Conservation (phyloP, 169 alveolate genomes). For the Toxoplasma gondii region DNA sequence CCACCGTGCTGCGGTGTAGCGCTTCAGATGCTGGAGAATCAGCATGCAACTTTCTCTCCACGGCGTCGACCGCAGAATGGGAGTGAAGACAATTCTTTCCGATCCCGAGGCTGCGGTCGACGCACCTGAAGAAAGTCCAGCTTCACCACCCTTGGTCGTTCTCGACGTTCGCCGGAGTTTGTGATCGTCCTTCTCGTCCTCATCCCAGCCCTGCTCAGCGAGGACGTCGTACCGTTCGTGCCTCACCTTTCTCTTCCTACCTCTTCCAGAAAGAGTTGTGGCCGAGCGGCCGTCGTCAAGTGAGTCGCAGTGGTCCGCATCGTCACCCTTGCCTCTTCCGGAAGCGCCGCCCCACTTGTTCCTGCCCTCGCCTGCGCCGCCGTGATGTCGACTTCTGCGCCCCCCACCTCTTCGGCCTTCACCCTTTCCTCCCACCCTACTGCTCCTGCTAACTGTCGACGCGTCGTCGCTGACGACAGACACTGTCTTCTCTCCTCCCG, state of each 20-base stretch:
- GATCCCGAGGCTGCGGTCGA: background rate
- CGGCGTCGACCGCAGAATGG: slow-evolving; percentile 24
- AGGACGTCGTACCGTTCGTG: background rate
- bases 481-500: background rate
- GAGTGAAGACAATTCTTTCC: background rate
- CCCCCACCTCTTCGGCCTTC: background rate
- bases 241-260: background rate
- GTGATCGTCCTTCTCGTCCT: background rate
- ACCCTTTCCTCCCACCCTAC: background rate
- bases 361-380: background rate
- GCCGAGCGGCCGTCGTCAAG: background rate
- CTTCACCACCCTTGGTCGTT: background rate
- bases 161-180: background rate
- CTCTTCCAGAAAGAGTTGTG: background rate
- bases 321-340: slow-evolving; percentile 1
- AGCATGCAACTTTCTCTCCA: slow-evolving; percentile 73
- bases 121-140: background rate
- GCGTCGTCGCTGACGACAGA: slow-evolving; percentile 31
- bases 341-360: too few species aligned
- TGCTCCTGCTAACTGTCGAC: slow-evolving; percentile 15
- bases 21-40: slow-evolving; percentile 76
- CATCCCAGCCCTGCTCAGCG: background rate
- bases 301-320: background rate
- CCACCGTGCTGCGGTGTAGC: slow-evolving; percentile 76
- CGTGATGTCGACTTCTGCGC: background rate